Evolutionary conservation across 768 basidiomycete species (phyloP).

Genomic region (Hygrophorus pudorinus): DNA sequence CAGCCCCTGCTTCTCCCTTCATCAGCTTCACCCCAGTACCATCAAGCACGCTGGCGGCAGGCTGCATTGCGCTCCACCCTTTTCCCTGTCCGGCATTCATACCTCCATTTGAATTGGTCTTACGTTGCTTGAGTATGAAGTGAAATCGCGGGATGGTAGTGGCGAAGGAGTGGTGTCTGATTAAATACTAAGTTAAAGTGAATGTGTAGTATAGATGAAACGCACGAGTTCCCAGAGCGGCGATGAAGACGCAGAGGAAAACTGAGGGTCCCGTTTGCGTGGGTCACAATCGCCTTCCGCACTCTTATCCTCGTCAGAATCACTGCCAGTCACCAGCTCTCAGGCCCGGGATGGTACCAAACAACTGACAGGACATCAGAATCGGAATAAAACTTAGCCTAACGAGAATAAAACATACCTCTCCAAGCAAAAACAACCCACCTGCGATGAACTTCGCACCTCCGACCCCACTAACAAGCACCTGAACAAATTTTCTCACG

Average conservation of each 20-base stretch:
- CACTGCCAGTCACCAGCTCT: constrained; percentile 23
- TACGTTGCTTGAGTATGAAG: constrained; percentile 79
- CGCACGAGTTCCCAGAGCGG: constrained; percentile 89
- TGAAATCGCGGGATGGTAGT: constrained; percentile 86
- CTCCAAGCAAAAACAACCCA: constrained; percentile 77
- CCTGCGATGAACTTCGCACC: constrained; percentile 86
- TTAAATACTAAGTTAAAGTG: neutral
- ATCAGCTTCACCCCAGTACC: constrained; percentile 60
- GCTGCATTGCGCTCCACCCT: constrained; percentile 94
- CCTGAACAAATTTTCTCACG: constrained; percentile 74
- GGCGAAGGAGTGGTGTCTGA: constrained; percentile 69
- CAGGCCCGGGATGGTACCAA: constrained; percentile 32
- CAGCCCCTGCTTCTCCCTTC: constrained; percentile 43
- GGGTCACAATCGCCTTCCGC: no score
- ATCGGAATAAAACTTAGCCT: constrained; percentile 9
- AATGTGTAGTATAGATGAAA: constrained; percentile 6
- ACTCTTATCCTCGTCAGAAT: no score
- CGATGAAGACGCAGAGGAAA: constrained; percentile 56
- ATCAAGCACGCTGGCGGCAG: constrained; percentile 61
- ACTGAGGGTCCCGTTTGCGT: no score
- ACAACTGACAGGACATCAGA: constrained; percentile 22
- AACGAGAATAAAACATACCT: constrained; percentile 39
- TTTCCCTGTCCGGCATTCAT: no score
- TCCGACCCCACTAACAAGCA: constrained; percentile 56
- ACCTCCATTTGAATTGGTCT: constrained; percentile 21